Base-by-base conservation (phyloP, 2,329 filamentous ascomycete genomes). In the Alternaria triticimaculans region DNA sequence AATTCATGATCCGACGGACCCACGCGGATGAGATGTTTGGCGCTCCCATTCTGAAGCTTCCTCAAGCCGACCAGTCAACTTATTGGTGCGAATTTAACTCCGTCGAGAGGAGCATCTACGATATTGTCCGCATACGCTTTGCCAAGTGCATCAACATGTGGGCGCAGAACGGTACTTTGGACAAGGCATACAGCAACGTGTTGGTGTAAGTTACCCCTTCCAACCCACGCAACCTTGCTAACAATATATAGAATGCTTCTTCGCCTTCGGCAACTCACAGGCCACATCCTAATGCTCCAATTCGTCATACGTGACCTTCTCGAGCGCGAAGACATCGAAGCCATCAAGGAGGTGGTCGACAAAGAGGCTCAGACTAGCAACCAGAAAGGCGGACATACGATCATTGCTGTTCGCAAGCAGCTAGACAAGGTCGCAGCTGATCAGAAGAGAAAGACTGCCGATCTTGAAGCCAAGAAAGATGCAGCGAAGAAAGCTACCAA, bases 1-100 rank as follows among this genome's bases (percentile, higher is more conserved):
- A 77, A 62, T 83, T 87, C 57, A 86, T 89, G 83, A 81, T 87
- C 15, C 81, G 87, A 6, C 81, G 87, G 6, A 88, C 87, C 0
- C 86, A 89, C 72, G 75, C 76, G 2, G 85, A 87, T 43, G 59
- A 67, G 10, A 79, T 89, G 15, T 86, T 89, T 63, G 81, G 83
- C 2, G 77, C 82, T 0, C 84, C 86, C 0, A 84, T 90, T 1
- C 72, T 89, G 15, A 84, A 82, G 9, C 79, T 90, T 0, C 88
- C 87, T 0, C 74, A 77, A 14, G 83, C 87, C 0, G 77, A 77
- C 8, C 80, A 86, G 55, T 72, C 70, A 2, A 82, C 82, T 0
- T 68, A 82, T 5, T 75, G 71, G 64, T 76, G 87, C 1, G 69
- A 84, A 0, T 87, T 89, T 73, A 87, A 85, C 14, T 63, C 78